phyloP scores from a whole-genome alignment of 202 grass and related monocot species.

The Elaeis oleifera region DNA sequence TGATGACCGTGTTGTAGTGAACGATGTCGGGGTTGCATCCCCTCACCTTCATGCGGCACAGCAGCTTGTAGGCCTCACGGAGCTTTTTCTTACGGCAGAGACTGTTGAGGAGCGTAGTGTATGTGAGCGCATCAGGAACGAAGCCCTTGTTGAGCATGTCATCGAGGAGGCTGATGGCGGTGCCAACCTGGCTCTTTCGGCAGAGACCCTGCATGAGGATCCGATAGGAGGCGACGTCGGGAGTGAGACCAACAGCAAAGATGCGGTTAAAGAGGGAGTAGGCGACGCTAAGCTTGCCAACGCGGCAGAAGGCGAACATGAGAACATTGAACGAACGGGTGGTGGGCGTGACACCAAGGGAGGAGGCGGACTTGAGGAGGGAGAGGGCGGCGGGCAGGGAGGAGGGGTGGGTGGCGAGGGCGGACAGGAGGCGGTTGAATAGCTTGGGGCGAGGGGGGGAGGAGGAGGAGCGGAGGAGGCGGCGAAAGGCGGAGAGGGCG shows the following conservation, averaged over 20 bases:
- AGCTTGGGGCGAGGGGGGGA: slow-evolving; percentile 57
- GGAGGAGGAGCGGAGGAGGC: slow-evolving; percentile 37
- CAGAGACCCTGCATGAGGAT: slow-evolving; percentile 55
- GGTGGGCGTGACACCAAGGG: slow-evolving; percentile 25
- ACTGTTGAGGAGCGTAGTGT: slow-evolving; percentile 68
- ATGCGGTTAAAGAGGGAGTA: slow-evolving; percentile 65
- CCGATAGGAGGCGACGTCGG: slow-evolving; percentile 62
- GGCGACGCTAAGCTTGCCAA: slow-evolving; percentile 50
- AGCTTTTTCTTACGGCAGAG: slow-evolving; percentile 76
- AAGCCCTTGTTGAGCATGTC: slow-evolving; percentile 87
- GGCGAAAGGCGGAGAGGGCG: slow-evolving; percentile 37
- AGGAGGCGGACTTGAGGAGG: slow-evolving; percentile 34
- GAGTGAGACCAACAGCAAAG: slow-evolving; percentile 41
- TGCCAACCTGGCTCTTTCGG: slow-evolving; percentile 52
- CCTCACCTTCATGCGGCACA: slow-evolving; percentile 68
- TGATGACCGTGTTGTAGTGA: slow-evolving; percentile 77
- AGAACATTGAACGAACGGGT: slow-evolving; percentile 67
- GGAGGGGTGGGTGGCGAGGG: slow-evolving; percentile 28
- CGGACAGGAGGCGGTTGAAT: slow-evolving; percentile 48
- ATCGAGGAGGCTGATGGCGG: slow-evolving; percentile 49
- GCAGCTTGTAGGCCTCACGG: slow-evolving; percentile 59
- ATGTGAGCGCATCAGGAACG: slow-evolving; percentile 42
- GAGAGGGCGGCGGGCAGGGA: slow-evolving; percentile 34
- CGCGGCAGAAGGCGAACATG: slow-evolving; percentile 55
- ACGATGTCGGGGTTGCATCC: slow-evolving; percentile 58